Evolutionary conservation across 2,329 filamentous ascomycete species (phyloP).

Genomic region (Arthrobotrys entomopaga): DNA sequence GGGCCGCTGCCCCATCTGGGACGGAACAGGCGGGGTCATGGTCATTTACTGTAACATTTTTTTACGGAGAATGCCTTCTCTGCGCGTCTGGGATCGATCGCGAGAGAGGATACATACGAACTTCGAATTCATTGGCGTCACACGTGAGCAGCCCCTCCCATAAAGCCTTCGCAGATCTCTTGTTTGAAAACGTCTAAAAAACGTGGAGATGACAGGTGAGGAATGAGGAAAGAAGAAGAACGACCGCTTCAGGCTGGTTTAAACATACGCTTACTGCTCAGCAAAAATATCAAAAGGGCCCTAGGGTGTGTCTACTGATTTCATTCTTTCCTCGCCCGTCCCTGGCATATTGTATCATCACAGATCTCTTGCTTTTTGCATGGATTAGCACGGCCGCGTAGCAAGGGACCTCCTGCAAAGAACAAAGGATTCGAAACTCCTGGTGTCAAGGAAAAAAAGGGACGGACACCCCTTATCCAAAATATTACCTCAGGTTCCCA

Average conservation of each 20-base stretch:
- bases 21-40: slow-evolving; percentile 13
- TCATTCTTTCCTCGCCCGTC: slow-evolving; percentile 24
- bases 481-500: slow-evolving; percentile 26
- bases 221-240: slow-evolving; percentile 15
- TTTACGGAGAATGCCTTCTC: no score
- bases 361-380: slow-evolving; percentile 34
- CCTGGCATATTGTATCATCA: neutral
- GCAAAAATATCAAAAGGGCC: no score
- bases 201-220: slow-evolving; percentile 47
- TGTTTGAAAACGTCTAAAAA: slow-evolving; percentile 40
- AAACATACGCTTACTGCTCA: no score
- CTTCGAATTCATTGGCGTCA: slow-evolving; percentile 25
- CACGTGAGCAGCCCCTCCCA: slow-evolving; percentile 21
- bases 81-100: no score
- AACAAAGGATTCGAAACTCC: slow-evolving; percentile 53
- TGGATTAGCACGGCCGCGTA: slow-evolving; percentile 23
- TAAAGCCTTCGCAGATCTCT: slow-evolving; percentile 34
- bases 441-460: slow-evolving; percentile 46
- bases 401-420: slow-evolving; percentile 40
- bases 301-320: slow-evolving; percentile 17
- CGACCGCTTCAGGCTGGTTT: slow-evolving; percentile 25
- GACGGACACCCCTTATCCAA: slow-evolving; percentile 34
- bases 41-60: no score
- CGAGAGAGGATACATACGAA: slow-evolving; percentile 24
- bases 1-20: slow-evolving; percentile 12